phyloP scores from a whole-genome alignment of 139 green algal species.

The Tetradesmus lagerheimii region DNA sequence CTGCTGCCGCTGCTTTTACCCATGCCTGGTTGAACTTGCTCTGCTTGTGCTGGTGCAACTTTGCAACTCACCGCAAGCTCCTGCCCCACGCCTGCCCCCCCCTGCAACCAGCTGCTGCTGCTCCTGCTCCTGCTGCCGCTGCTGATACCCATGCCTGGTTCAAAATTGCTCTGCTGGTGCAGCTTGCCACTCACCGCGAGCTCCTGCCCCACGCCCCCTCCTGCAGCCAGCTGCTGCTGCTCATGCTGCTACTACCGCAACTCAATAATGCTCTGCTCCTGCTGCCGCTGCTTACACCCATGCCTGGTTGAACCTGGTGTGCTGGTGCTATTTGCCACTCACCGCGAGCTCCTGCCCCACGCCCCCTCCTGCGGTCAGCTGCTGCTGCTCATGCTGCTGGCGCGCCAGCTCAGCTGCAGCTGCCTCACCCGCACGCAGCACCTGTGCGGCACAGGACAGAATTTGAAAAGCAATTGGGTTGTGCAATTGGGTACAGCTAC shows the following conservation, averaged over 20 bases:
- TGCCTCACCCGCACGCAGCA: slow-evolving; percentile 22
- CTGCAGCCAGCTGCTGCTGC: not conserved
- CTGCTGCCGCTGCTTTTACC: not conserved
- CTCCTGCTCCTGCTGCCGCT: too few species aligned
- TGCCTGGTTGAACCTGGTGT: not conserved
- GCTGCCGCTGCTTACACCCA: not conserved
- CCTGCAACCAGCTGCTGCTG: too few species aligned
- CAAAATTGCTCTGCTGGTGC: too few species aligned
- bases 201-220: not conserved
- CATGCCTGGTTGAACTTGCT: too few species aligned
- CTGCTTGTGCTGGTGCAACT: not conserved
- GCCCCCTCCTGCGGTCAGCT: slow-evolving; percentile 19
- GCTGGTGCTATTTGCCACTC: not conserved
- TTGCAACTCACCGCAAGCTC: not conserved
- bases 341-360: slow-evolving; percentile 28
- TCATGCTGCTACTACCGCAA: not conserved
- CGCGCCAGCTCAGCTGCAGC: slow-evolving; percentile 27
- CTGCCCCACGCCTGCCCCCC: too few species aligned
- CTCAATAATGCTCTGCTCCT: not conserved
- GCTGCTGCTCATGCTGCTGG: slow-evolving; percentile 33
- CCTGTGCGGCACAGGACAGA: not conserved
- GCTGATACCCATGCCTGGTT: too few species aligned
- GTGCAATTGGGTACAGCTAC: too few species aligned
- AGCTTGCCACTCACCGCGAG: slow-evolving; percentile 26
- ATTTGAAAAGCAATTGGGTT: too few species aligned